Evolutionary conservation across 2,329 filamentous ascomycete genomes (phyloP), one percentile per base, ranked within the genome.

Genomic region (Biscogniauxia sp.): DNA sequence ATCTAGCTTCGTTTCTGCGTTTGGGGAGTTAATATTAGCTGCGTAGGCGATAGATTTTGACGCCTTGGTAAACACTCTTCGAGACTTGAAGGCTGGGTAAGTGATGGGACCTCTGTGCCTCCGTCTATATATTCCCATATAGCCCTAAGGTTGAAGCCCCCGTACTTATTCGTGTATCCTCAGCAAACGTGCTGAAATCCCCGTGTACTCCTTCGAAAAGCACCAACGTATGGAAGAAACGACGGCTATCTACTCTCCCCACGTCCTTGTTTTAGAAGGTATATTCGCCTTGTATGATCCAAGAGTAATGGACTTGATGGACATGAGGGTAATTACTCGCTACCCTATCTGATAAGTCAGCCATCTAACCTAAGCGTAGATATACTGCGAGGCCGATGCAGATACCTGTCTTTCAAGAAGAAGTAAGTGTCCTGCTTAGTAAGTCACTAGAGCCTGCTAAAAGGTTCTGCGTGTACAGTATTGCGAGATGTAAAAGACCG

Each of bases 351-450:
- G 6, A 50, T 41, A 54, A 17, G n/a, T 52, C 17, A 26, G 13
- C 25, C 60, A 19, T 60, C 66, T 68, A 60, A 64, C 51, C 15
- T 54, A n/a, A 11, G 32, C 53, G 11, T 66, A 87, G 90, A 96
- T 99, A 57, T 99, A 97, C 74, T 96, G 95, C 61, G 95, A 98
- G 76, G 96, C 95, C 50, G 95, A 99, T 75, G 89, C 90, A 64
- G 95, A 99, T 75, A 90, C 96, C 1, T 99, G 95, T 73, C 82
- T 99, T 54, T 94, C 93, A 25, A 84, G 94, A 76, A 84, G 94
- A 84, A 87, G 92, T 96, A 78, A 74, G 88, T 74, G 26, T 3
- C 20, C 52, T n/a, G 20, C 37, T 9, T 49, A 26, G 73, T 56
- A n/a, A 56, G 37, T 57, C 19, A 51, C 13, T 13, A 19, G 20